A percentile compares a stretch with the other conserved stretches of the same genome.
Evolutionary conservation across 2,329 filamentous ascomycete species (phyloP).

Genomic region (Chaetoscypha palmicola): DNA sequence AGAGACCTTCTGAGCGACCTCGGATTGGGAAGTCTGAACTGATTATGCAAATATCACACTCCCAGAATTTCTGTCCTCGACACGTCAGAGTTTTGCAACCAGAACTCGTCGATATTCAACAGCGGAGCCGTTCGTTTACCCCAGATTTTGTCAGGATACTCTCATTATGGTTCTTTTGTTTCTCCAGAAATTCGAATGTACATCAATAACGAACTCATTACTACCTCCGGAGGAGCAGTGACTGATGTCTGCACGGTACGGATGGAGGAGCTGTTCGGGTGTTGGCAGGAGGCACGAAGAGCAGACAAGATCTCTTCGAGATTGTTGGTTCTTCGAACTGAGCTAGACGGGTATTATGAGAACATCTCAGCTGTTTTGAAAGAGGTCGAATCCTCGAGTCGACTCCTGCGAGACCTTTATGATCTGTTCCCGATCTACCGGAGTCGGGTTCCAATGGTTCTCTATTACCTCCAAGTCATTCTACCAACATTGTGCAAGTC

Average conservation of each 20-base stretch:
- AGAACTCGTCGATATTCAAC: conserved; percentile 12
- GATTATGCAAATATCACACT: conserved; percentile 17
- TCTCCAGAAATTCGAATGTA: conserved; percentile 9
- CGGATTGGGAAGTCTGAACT: conserved; percentile 22
- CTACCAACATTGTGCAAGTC: conserved; percentile 49
- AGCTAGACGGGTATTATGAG: conserved; percentile 39
- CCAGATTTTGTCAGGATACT: conserved; percentile 7
- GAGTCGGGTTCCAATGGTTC: conserved; percentile 42
- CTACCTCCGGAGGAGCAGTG: conserved; percentile 17
- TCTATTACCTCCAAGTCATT: conserved; percentile 49
- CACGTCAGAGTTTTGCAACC: conserved; percentile 27
- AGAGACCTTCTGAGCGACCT: conserved; percentile 10
- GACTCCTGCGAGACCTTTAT: conserved; percentile 46
- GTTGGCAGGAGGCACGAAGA: conserved; percentile 47
- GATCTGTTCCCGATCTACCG: conserved; percentile 47
- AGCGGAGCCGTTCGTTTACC: conserved; percentile 18
- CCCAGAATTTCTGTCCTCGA: conserved; percentile 15
- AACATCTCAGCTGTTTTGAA: conserved; percentile 41
- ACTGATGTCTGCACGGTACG: conserved; percentile 26
- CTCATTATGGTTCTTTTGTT: conserved; percentile 10
- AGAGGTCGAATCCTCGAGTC: conserved; percentile 32
- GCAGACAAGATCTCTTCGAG: conserved; percentile 41
- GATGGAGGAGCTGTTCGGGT: conserved; percentile 36
- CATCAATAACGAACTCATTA: conserved; percentile 14
- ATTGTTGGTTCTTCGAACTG: conserved; percentile 43